A percentile compares a stretch with the other conserved stretches of the same genome.
phyloP scores from a whole-genome alignment of 2,329 filamentous ascomycete species.

The Paraphaeosphaeria sporulosa region DNA sequence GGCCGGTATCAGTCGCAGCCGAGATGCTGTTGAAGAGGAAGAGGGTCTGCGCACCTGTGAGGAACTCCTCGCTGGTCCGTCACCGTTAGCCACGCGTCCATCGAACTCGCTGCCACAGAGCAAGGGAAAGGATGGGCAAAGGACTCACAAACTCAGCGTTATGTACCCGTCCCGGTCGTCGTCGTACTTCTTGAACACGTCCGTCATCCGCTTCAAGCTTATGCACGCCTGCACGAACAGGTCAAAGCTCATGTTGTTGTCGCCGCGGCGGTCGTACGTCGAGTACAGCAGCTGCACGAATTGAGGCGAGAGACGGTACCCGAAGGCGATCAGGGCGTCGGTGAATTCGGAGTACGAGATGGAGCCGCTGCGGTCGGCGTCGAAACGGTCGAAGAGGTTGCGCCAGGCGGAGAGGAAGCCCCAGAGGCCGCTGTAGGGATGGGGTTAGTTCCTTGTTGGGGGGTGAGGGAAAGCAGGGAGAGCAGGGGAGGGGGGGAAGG shows the following conservation, averaged over 20 bases:
- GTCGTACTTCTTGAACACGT: slow-evolving; percentile 99
- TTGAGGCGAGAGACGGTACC: slow-evolving; percentile 83
- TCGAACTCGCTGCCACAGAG: no score
- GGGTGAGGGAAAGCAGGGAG: neutral
- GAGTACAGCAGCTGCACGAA: slow-evolving; percentile 88
- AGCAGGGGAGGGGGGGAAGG: slow-evolving; percentile 12
- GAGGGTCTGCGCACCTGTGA: slow-evolving; percentile 63
- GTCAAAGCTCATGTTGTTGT: slow-evolving; percentile 73
- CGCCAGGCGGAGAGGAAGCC: slow-evolving; percentile 95
- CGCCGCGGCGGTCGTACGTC: slow-evolving; percentile 73
- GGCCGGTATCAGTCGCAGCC: slow-evolving; percentile 58
- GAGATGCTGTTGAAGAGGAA: slow-evolving; percentile 64
- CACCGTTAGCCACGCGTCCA: no score
- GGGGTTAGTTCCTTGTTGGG: neutral
- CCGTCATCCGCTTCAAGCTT: slow-evolving; percentile 96
- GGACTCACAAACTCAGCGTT: slow-evolving; percentile 62
- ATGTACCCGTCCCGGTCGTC: slow-evolving; percentile 92
- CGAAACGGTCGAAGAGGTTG: slow-evolving; percentile 92
- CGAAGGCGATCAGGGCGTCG: slow-evolving; percentile 88
- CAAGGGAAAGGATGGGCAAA: neutral
- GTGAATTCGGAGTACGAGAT: slow-evolving; percentile 88
- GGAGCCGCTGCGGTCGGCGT: slow-evolving; percentile 83
- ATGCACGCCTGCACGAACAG: slow-evolving; percentile 98
- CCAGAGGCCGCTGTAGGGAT: slow-evolving; percentile 73
- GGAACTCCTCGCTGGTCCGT: slow-evolving; percentile 62